These are phyloP conservation scores for Psidium friedrichsthalianum DNA, from an alignment of 345 rosid genomes.

Conservation along the genomic window DNA sequence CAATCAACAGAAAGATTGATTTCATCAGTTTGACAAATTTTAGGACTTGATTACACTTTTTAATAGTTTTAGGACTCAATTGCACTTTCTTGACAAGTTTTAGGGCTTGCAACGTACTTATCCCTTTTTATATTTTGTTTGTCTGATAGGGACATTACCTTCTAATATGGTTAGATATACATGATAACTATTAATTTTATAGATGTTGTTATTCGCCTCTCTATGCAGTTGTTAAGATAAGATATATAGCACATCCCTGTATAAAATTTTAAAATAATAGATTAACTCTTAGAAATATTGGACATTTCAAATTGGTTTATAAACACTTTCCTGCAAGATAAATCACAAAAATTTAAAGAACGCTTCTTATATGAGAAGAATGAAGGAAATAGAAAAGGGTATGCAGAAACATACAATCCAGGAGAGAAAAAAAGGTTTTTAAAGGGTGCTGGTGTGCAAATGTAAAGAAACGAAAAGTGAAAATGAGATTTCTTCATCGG, in stretches of 20 bases:
- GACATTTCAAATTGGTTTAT: not conserved
- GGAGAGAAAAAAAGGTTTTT: accelerated
- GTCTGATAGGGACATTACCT: not conserved
- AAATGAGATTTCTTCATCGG: not conserved
- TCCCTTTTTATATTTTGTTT: not conserved
- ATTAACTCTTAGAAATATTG: not conserved
- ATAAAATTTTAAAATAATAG: not conserved
- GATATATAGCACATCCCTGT: not conserved
- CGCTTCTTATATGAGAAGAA: not conserved
- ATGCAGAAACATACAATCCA: not conserved
- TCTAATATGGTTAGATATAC: not conserved
- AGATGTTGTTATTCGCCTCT: not conserved
- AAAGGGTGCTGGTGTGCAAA: accelerated
- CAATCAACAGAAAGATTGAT: too few relatives aligned
- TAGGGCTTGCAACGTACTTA: too few relatives aligned
- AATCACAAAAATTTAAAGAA: not conserved
- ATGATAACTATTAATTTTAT: not conserved
- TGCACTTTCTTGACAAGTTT: too few relatives aligned
- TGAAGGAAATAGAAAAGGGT: not conserved
- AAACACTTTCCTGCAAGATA: not conserved
- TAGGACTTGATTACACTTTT: too few relatives aligned
- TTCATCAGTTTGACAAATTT: too few relatives aligned
- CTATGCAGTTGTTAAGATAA: not conserved
- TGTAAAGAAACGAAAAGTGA: not conserved
- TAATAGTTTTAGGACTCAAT: too few relatives aligned